Evolutionary conservation across 2,329 filamentous ascomycete genomes (phyloP).

Genomic region (Hortaea sp.): DNA sequence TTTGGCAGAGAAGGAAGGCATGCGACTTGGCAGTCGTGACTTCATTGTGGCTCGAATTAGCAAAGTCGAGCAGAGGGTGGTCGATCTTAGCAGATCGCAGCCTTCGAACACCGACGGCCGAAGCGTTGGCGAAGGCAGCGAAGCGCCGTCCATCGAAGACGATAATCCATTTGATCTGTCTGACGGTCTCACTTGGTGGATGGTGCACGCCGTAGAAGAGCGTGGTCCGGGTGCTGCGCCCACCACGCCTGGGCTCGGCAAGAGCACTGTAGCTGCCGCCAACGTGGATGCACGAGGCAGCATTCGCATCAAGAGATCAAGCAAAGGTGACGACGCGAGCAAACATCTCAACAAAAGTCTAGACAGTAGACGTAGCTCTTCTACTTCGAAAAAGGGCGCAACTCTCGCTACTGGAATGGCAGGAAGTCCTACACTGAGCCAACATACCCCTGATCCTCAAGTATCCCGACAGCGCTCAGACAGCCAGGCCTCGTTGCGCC

Average conservation of each 20-base stretch:
- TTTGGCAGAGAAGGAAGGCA: constrained; percentile 80
- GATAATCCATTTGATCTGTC: constrained; percentile 97
- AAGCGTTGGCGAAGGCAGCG: constrained; percentile 43
- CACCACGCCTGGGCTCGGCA: constrained; percentile 82
- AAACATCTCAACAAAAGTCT: constrained; percentile 65
- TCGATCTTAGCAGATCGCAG: constrained; percentile 71
- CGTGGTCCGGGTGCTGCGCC: constrained; percentile 63
- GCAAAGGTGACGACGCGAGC: constrained; percentile 34
- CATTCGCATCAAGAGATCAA: constrained; percentile 35
- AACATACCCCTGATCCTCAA: neutral
- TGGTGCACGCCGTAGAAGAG: constrained; percentile 88
- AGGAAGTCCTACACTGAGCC: neutral
- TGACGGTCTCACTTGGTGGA: constrained; percentile 90
- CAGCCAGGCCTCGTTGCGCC: constrained; percentile 18
- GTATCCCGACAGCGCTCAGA: constrained; percentile 17
- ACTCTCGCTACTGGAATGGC: constrained; percentile 21
- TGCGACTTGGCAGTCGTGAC: constrained; percentile 73
- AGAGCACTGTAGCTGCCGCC: constrained; percentile 81
- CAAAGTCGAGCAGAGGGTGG: constrained; percentile 83
- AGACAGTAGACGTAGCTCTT: constrained; percentile 83
- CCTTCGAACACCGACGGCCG: constrained; percentile 23
- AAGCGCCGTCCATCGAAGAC: constrained; percentile 56
- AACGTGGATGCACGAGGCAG: constrained; percentile 77
- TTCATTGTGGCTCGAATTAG: constrained; percentile 95
- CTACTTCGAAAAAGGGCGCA: constrained; percentile 67